Percentiles rank a stretch among this genome's conserved stretches.
These are phyloP conservation scores for Pseudocercospora cruenta DNA, from an alignment of 2,329 filamentous ascomycete genomes.

Conservation along the genomic window DNA sequence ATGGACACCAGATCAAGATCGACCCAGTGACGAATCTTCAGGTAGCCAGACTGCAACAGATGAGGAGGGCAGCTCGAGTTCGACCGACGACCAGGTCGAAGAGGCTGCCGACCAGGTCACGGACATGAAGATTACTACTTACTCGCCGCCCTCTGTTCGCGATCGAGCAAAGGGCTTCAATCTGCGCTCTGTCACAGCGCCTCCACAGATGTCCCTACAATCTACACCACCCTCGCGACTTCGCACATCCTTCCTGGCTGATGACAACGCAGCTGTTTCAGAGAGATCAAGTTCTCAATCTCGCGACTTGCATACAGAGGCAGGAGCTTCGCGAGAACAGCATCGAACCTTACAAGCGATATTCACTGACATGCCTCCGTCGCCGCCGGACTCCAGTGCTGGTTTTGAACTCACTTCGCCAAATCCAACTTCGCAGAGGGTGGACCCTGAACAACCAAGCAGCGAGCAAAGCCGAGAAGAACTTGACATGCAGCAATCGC, in stretches of 20 bases:
- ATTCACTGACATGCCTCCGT: conserved; percentile 40
- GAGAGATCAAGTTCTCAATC: conserved; percentile 6
- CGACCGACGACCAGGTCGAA: conserved; percentile 24
- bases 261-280: conserved; percentile 13
- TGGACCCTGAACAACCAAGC: conserved; percentile 7
- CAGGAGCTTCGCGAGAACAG: conserved; percentile 15
- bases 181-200: conserved; percentile 41
- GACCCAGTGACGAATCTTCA: conserved; percentile 25
- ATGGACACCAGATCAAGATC: conserved; percentile 21
- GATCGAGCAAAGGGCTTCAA: conserved; percentile 27
- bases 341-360: conserved; percentile 35
- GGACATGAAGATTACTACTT: conserved; percentile 23
- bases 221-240: conserved; percentile 48
- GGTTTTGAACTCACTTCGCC: conserved; percentile 30
- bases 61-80: conserved; percentile 27
- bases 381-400: conserved; percentile 40
- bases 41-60: conserved; percentile 27
- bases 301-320: conserved; percentile 2
- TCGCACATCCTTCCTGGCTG: conserved; percentile 34
- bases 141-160: conserved; percentile 21
- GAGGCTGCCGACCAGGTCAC: conserved; percentile 18
- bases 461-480: conserved; percentile 1
- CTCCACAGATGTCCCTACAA: conserved; percentile 49
- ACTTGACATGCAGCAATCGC: conserved; percentile 1
- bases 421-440: conserved; percentile 4